A percentile compares a stretch with the other conserved stretches of the same genome.
Conservation (phyloP, 2,329 filamentous ascomycete species). For the Clarireedia sp. region DNA sequence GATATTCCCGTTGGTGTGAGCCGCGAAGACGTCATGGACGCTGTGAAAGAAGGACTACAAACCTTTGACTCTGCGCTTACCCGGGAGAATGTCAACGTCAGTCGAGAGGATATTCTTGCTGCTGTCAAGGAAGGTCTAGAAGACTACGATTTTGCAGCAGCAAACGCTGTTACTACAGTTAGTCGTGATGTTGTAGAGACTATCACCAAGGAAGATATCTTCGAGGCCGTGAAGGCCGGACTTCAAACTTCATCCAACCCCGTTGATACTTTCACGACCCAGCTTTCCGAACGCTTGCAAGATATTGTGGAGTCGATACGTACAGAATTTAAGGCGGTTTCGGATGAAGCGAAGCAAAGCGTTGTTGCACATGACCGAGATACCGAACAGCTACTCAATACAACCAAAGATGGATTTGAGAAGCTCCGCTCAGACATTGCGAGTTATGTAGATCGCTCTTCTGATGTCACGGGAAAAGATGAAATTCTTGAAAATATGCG, state of each 20-base stretch:
- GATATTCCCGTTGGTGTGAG: slow-evolving; percentile 51
- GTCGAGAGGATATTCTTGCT: slow-evolving; percentile 59
- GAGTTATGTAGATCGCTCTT: slow-evolving; percentile 65
- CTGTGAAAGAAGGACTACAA: slow-evolving; percentile 73
- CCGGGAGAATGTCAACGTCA: slow-evolving; percentile 50
- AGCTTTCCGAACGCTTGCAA: slow-evolving; percentile 48
- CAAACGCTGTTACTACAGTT: slow-evolving; percentile 38
- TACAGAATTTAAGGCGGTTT: slow-evolving; percentile 51
- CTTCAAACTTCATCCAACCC: slow-evolving; percentile 40
- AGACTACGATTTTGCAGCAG: slow-evolving; percentile 37
- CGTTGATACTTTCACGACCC: slow-evolving; percentile 36
- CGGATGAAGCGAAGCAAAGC: slow-evolving; percentile 65
- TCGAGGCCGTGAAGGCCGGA: slow-evolving; percentile 51
- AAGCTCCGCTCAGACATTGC: slow-evolving; percentile 74
- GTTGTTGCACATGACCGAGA: slow-evolving; percentile 71
- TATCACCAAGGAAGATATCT: slow-evolving; percentile 45
- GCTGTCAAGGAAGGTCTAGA: slow-evolving; percentile 61
- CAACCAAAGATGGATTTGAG: slow-evolving; percentile 80
- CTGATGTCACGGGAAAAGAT: slow-evolving; percentile 63
- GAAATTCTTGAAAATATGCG: slow-evolving; percentile 67
- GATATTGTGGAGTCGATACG: slow-evolving; percentile 58
- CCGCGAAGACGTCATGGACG: slow-evolving; percentile 77
- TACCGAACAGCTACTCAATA: slow-evolving; percentile 81
- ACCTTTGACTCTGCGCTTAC: slow-evolving; percentile 57
- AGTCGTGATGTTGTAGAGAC: slow-evolving; percentile 46